Base-by-base conservation (phyloP, 2,329 filamentous ascomycete species). In the Penicillium sp. region DNA sequence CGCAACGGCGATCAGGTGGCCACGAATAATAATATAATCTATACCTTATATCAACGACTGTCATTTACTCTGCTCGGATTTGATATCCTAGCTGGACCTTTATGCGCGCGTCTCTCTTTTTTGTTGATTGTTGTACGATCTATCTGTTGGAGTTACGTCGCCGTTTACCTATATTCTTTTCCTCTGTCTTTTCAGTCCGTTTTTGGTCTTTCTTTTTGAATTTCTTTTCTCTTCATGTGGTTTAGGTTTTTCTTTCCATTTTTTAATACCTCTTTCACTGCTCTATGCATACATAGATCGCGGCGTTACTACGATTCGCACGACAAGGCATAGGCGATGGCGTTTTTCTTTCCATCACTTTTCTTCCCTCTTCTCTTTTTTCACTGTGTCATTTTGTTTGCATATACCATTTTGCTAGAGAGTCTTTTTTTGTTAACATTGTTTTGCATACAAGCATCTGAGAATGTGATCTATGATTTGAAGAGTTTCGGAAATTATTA, bases 1-100 rank as follows among this genome's bases (percentile, higher is more conserved):
- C 91, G 53, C 82, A 79, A 66, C 79, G 79, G 65, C 77, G 83
- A 61, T 71, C 76, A 18, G 48, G 48, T 38, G 33, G 38, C 51
- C 18, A 48, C n/a, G 43, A 56, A n/a, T 57, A 50, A 48, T 23
- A 21, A 33, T 33, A 6, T 33, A 33, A n/a, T n/a, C n/a, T 35
- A 35, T 35, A 35, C 6, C 18, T 3, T 16, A 40, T n/a, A 40
- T 18, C 35, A n/a, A 18, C 35, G 14, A 40, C 14, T 40, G 14
- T 38, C 20, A 51, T 51, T 42, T 51, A 18, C 16, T 18, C n/a
- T 42, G 5, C n/a, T 42, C 12, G 38, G 48, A 51, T 24, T 23
- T 40, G n/a, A 24, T 26, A n/a, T 40, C 20, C 26, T 26, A 24
- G 16, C 26, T 47, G n/a, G 5, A 3, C 18, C 21, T 21, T 48